Conservation (phyloP, 2,329 filamentous ascomycete genomes). For the Neofusicoccum cordaticola region DNA sequence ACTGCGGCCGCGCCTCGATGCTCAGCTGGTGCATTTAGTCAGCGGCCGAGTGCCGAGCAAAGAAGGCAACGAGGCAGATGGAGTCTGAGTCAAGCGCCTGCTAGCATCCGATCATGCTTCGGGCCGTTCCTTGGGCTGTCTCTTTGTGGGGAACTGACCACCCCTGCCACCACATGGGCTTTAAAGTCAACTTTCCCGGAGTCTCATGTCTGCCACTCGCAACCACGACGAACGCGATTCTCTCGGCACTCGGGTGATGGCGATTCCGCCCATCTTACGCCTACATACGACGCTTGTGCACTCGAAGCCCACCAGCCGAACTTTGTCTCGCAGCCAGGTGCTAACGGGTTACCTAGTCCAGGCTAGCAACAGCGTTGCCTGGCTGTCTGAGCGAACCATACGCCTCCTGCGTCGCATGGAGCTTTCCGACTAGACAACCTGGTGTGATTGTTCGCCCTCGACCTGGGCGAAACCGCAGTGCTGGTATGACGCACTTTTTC, state of each 20-base stretch:
- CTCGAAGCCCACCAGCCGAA: neutral
- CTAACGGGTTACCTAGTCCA: neutral
- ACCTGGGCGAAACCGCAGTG: neutral
- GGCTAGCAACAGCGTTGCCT: neutral
- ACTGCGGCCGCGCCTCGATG: neutral
- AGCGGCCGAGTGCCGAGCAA: neutral
- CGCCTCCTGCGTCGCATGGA: neutral
- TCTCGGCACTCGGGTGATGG: neutral
- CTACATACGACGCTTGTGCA: neutral
- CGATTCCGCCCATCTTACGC: neutral
- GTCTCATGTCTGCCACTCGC: neutral
- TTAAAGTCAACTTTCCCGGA: neutral
- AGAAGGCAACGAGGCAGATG: conserved; percentile 1
- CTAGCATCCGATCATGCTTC: neutral
- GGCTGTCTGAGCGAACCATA: neutral
- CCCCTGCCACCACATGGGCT: too few relatives aligned
- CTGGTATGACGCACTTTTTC: neutral
- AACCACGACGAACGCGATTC: neutral
- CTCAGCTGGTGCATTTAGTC: too few relatives aligned
- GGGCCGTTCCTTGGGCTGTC: neutral
- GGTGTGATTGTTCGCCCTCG: neutral
- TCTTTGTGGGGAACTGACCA: neutral
- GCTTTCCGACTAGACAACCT: neutral
- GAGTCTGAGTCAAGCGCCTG: neutral
- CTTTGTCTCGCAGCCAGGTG: neutral